These are phyloP conservation scores for Aspergillus brunneoviolaceus DNA, from an alignment of 2,329 filamentous ascomycete genomes.

Conservation along the genomic window DNA sequence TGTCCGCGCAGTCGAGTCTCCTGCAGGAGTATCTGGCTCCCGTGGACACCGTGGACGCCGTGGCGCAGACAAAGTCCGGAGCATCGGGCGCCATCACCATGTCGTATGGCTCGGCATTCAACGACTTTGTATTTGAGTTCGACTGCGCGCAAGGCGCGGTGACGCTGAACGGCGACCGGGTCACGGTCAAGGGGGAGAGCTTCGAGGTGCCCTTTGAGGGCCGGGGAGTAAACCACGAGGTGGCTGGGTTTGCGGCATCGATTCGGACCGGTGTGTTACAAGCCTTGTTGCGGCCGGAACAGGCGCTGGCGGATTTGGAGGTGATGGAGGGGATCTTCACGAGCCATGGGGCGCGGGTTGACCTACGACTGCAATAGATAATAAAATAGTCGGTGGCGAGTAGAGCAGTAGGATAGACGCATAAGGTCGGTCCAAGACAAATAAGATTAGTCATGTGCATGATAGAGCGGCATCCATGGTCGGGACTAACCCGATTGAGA, in stretches of 20 bases:
- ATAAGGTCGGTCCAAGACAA: not conserved
- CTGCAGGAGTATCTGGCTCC: conserved; percentile 54
- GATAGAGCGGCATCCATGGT: not conserved
- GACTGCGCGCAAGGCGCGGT: conserved; percentile 54
- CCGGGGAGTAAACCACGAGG: conserved; percentile 53
- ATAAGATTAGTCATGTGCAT: not conserved
- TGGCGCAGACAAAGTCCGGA: conserved; percentile 49
- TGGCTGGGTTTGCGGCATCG: conserved; percentile 54
- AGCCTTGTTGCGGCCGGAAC: conserved; percentile 48
- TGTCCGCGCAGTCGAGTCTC: conserved; percentile 52
- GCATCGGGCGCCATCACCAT: conserved; percentile 52
- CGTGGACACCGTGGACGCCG: conserved; percentile 58
- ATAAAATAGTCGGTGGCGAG: not conserved
- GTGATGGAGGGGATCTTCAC: conserved; percentile 41
- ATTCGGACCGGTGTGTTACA: conserved; percentile 46
- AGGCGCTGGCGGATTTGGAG: conserved; percentile 55
- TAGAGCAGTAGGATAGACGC: conserved; percentile 4
- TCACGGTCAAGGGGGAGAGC: conserved; percentile 37
- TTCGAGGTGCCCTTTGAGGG: conserved; percentile 50
- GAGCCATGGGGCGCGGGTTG: conserved; percentile 29
- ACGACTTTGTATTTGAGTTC: conserved; percentile 50
- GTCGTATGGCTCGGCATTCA: conserved; percentile 55
- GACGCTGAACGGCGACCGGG: conserved; percentile 39
- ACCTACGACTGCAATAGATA: conserved; percentile 26
- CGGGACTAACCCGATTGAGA: not conserved